phyloP scores from a whole-genome alignment of 2,329 filamentous ascomycete species.

The Ambrosiella beaveri region DNA sequence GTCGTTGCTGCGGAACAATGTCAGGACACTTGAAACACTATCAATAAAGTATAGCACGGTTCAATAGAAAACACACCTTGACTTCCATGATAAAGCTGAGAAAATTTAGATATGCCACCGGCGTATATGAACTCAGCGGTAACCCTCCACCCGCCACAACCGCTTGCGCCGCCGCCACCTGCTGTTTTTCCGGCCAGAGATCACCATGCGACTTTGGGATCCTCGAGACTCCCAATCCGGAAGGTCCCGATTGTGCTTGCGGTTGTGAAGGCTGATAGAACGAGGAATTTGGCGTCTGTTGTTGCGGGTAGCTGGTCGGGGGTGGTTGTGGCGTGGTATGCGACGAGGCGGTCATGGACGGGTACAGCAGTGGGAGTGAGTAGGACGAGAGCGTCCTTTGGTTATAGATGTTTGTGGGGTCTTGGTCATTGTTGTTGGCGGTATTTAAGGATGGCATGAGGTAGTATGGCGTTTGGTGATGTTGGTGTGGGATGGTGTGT shows the following conservation, averaged over 20 bases:
- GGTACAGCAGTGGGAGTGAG: neutral
- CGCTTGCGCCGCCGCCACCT: neutral
- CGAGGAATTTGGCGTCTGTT: too few species aligned
- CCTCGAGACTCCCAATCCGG: neutral
- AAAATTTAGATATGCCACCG: neutral
- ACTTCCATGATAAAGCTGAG: neutral
- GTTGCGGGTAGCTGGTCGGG: neutral
- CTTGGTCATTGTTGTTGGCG: neutral
- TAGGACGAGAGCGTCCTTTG: neutral
- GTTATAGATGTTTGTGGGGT: neutral
- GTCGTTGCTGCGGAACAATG: neutral
- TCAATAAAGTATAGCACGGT: too few species aligned
- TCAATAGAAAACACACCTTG: neutral
- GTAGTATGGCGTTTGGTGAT: neutral
- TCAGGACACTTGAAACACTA: too few species aligned
- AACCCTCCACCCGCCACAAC: neutral
- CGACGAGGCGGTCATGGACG: too few species aligned
- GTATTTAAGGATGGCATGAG: neutral
- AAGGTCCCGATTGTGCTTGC: too few species aligned
- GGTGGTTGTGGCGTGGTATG: neutral
- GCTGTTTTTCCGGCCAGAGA: neutral
- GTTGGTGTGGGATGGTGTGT: neutral
- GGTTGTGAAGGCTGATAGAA: too few species aligned
- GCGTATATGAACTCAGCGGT: neutral
- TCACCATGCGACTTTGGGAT: neutral